phyloP scores from a whole-genome alignment of 192 early-diverging fungal genomes.

The Backusella psychrophila region DNA sequence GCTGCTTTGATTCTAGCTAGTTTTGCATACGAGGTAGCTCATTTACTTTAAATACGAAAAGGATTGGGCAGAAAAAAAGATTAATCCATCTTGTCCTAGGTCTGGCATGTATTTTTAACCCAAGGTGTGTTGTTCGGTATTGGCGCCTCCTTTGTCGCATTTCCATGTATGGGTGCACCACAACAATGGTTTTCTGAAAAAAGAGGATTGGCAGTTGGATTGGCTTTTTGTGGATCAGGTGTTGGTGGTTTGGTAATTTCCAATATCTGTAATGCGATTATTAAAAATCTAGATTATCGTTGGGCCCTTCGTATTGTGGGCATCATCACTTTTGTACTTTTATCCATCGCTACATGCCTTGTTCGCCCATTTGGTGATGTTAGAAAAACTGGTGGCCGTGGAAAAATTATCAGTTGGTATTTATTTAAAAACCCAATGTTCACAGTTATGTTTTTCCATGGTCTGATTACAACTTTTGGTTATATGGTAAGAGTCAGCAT shows the following conservation, averaged over 20 bases:
- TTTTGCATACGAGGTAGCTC: conserved; percentile 25
- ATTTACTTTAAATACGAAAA: neutral
- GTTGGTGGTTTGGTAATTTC: conserved; percentile 70
- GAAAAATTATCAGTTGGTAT: conserved; percentile 37
- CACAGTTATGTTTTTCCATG: conserved; percentile 28
- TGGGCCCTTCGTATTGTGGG: conserved; percentile 65
- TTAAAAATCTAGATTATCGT: conserved; percentile 52
- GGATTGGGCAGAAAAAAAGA: neutral
- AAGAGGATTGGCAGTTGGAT: conserved; percentile 66
- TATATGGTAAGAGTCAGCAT: conserved; percentile 33
- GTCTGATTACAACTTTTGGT: conserved; percentile 42
- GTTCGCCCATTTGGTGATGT: conserved; percentile 32
- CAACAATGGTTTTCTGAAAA: conserved; percentile 69
- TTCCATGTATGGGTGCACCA: conserved; percentile 62
- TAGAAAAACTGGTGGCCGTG: conserved; percentile 16
- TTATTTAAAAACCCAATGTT: conserved; percentile 40
- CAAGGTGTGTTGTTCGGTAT: conserved; percentile 76
- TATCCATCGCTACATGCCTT: conserved; percentile 31
- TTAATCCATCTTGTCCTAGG: neutral
- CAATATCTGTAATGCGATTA: conserved; percentile 54
- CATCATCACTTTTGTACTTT: conserved; percentile 52
- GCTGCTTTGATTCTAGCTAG: conserved; percentile 44
- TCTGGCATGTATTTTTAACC: conserved; percentile 76
- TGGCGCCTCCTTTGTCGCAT: conserved; percentile 61
- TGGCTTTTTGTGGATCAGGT: conserved; percentile 71